Evolutionary conservation across 345 rosid genomes (phyloP).

Genomic region (Sisymbrium altissimum): DNA sequence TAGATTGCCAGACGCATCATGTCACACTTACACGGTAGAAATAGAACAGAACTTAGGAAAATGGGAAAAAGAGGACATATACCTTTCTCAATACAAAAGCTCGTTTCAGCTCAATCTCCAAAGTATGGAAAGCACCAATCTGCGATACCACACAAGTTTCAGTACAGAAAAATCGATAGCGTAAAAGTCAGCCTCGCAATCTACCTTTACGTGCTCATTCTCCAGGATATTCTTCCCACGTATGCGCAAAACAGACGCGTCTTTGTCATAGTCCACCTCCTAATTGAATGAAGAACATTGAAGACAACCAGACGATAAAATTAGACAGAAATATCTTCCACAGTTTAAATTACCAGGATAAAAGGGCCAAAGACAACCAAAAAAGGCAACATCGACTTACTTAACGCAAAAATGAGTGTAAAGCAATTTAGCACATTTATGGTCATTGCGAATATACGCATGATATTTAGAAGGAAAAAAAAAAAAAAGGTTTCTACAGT

Average conservation of each 20-base stretch:
- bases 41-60: background rate
- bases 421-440: background rate
- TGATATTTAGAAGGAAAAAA: background rate
- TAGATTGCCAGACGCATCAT: background rate
- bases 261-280: conserved; percentile 87
- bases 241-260: conserved; percentile 66
- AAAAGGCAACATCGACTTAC: background rate
- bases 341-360: background rate
- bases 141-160: conserved; percentile 29
- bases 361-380: background rate
- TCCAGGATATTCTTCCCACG: conserved; percentile 85
- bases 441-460: background rate
- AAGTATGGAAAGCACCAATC: conserved; percentile 94
- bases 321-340: background rate
- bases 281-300: conserved; percentile 17
- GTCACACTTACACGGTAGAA: background rate
- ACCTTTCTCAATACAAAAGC: conserved; percentile 93
- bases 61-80: background rate
- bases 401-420: background rate
- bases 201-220: conserved; percentile 88
- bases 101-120: conserved; percentile 78
- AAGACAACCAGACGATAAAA: background rate
- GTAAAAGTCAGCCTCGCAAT: background rate
- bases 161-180: background rate
- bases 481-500: background rate